Evolutionary conservation across 768 basidiomycete species (phyloP), one percentile per base, ranked within the genome.

Genomic region (Mycena floridula): DNA sequence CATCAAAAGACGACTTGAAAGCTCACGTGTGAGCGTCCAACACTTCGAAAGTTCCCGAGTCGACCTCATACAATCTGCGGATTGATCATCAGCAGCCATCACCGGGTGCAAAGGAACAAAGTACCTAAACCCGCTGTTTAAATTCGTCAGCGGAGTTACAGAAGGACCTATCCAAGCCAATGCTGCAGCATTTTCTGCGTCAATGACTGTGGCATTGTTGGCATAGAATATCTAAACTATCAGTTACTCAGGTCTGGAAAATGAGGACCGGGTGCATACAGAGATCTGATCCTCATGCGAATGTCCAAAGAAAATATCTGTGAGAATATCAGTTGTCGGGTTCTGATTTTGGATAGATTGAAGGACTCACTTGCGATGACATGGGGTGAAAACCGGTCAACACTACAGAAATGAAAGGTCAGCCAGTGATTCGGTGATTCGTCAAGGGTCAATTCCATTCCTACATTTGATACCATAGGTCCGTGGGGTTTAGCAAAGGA

Each of bases 251-350:
- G 11, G 15, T 5, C 15, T 26, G 5, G 11, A 13, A n/a, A 7
- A 12, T 11, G n/a, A 23, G 18, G 28, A 47, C 20, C n/a, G 7
- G 25, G 3, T 36, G 11, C 62, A 25, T 47, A 82, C 82, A 24
- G 75, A 79, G 30, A 85, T 50, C 60, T 85, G 74, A 59, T 88
- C 85, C 57, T 87, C 82, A 45, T 88, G 85, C 0, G 80, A 77
- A 54, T 89, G 87, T 5, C 86, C 86, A 56, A 70, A 89, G 67
- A 88, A 86, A n/a, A 87, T 77, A 50, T 76, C 83, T 81, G 44
- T 28, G 40, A 55, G 50, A 21, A 32, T 35, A 41, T 30, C 42
- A 41, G 45, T 51, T 54, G 50, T 47, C 46, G 32, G 50, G 15
- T 16, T 24, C 40, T 7, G 32, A 32, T 20, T 44, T 15, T 26